Conservation (phyloP, 1,284 basidiomycete genomes). For the Melanopsichium pennsylvanicum region DNA sequence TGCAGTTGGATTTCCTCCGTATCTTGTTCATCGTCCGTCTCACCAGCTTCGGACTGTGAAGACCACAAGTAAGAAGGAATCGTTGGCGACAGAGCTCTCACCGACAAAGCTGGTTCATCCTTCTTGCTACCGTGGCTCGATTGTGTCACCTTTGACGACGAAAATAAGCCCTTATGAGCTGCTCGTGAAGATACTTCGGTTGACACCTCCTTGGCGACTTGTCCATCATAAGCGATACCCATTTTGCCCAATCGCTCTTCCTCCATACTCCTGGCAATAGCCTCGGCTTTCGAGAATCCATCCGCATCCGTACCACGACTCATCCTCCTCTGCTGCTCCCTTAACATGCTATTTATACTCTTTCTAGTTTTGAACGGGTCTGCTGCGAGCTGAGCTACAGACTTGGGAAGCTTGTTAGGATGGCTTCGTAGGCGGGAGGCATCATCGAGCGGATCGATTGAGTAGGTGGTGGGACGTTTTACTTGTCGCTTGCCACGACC, state of each 20-base stretch:
- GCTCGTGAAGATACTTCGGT: too few species aligned
- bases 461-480: slow-evolving; percentile 25
- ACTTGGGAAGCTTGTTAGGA: slow-evolving; percentile 11
- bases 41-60: slow-evolving; percentile 26
- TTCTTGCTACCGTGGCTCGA: too few species aligned
- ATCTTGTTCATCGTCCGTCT: slow-evolving; percentile 9
- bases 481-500: slow-evolving; percentile 24
- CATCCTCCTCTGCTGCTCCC: slow-evolving; percentile 17
- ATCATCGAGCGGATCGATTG: slow-evolving; percentile 37
- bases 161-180: too few species aligned
- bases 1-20: background rate
- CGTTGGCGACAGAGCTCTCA: slow-evolving; percentile 31
- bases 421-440: slow-evolving; percentile 18
- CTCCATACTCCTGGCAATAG: slow-evolving; percentile 35
- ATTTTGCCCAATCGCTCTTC: slow-evolving; percentile 22
- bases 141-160: too few species aligned
- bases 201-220: too few species aligned
- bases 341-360: slow-evolving; percentile 11
- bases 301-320: slow-evolving; percentile 29
- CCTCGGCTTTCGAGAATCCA: slow-evolving; percentile 37
- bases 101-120: slow-evolving; percentile 15
- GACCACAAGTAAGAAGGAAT: slow-evolving; percentile 43
- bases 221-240: slow-evolving; percentile 16
- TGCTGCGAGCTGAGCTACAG: slow-evolving; percentile 1
- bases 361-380: background rate